Evolutionary conservation across 225 moss, liverwort and hornwort species (phyloP), one percentile per base, ranked within the genome.

Genomic region (Polytrichum commune): DNA sequence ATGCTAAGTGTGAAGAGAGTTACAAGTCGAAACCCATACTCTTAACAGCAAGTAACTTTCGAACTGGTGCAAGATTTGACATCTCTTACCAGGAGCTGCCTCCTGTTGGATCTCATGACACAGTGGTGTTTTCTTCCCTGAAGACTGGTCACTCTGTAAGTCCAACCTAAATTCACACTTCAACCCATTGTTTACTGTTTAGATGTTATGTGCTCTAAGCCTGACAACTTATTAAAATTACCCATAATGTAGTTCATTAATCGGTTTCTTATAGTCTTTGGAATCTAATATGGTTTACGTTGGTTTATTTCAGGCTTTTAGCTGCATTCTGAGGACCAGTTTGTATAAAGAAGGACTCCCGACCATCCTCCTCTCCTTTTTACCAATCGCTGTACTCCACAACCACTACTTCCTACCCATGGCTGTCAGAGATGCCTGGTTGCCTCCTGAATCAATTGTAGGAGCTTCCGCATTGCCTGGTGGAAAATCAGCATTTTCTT

Each of bases 81-180:
- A 74, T 66, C 32, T 64, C 73, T 24, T 66, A 74, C 25, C 73
- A 74, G 29, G 73, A 74, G 73, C 66, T 74, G n/a, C 73, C 73
- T 66, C 73, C 66, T 56, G 73, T 74, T n/a, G 73, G 73, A 24
- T 74, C 73, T 74, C 66, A 66, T 26, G 65, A 66, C 58, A 24
- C 55, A 22, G 23, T 74, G 20, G 22, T 65, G 5, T 74, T 74
- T 33, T 74, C 73, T 66, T 74, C 73, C 29, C 22, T 55, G 30
- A 56, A 74, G 32, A 74, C 66, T 24, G 73, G 73, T 22, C 73
- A 74, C 55, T 54, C 65, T 0, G 73, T 74, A 30, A 74, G 73
- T 65, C 24, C 27, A 25, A 25, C 46, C 13, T 46, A 46, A 46
- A 46, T 46, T 46, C 46, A 46, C 16, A 46, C 16, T 2, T 46